phyloP scores from a whole-genome alignment of 2,329 filamentous ascomycete species.

The Zymoseptoria crescenta region DNA sequence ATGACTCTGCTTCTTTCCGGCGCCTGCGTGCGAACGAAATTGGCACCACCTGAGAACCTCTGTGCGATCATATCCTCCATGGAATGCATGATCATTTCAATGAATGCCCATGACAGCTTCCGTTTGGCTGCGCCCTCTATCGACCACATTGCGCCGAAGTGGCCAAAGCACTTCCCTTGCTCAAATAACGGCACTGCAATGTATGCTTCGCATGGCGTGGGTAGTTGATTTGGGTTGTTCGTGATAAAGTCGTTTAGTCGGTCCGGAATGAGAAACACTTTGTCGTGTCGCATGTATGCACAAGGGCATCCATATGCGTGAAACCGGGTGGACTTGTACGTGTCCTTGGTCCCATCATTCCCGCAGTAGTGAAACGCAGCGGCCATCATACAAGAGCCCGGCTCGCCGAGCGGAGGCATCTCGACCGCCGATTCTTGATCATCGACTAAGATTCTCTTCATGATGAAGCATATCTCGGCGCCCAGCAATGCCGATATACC shows the following conservation, averaged over 20 bases:
- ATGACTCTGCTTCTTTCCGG: conserved; percentile 38
- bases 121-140: conserved; percentile 50
- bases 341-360: conserved; percentile 47
- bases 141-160: conserved; percentile 68
- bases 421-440: conserved; percentile 52
- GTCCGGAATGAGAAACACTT: conserved; percentile 61
- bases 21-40: conserved; percentile 33
- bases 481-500: conserved; percentile 55
- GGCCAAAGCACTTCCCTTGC: conserved; percentile 58
- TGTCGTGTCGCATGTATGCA: conserved; percentile 63
- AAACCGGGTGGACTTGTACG: conserved; percentile 55
- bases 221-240: conserved; percentile 54
- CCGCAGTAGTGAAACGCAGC: conserved; percentile 57
- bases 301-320: conserved; percentile 58
- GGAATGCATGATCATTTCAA: conserved; percentile 61
- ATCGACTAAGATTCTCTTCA: conserved; percentile 54
- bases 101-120: conserved; percentile 55
- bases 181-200: conserved; percentile 59
- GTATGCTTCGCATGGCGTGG: conserved; percentile 58
- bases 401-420: conserved; percentile 53
- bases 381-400: conserved; percentile 56
- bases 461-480: conserved; percentile 61
- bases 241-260: conserved; percentile 51
- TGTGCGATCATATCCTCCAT: conserved; percentile 59
- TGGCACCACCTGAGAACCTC: conserved; percentile 47